A percentile compares a stretch with the other conserved stretches of the same genome.
Conservation (phyloP, 2,329 filamentous ascomycete genomes). For the Setomelanomma holmii region DNA sequence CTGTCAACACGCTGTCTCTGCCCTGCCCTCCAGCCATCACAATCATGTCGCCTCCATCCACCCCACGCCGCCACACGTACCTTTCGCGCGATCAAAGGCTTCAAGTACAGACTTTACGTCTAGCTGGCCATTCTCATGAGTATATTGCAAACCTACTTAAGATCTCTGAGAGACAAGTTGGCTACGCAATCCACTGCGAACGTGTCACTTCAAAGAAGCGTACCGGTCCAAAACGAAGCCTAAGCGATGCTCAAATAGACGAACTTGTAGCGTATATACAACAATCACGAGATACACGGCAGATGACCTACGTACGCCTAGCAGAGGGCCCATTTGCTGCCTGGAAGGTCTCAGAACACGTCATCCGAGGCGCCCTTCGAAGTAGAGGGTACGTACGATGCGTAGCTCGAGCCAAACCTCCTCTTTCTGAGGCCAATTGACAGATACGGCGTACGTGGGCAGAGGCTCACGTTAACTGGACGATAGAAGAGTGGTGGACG, state of each 20-base stretch:
- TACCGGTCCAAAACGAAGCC: neutral
- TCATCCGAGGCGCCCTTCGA: neutral
- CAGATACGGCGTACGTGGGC: conserved; percentile 3
- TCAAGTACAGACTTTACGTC: neutral
- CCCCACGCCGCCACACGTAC: neutral
- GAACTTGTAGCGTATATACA: neutral
- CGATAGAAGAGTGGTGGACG: neutral
- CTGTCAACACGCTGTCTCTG: neutral
- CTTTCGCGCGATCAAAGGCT: neutral
- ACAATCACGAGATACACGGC: neutral
- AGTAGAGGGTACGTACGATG: conserved; percentile 3
- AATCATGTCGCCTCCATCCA: neutral
- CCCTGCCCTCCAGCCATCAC: neutral
- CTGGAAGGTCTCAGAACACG: conserved; percentile 3
- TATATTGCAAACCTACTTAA: neutral
- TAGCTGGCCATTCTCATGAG: neutral
- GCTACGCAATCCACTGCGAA: neutral
- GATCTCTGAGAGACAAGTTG: neutral
- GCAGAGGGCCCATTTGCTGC: neutral
- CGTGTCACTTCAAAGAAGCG: neutral
- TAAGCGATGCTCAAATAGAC: neutral
- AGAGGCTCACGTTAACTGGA: conserved; percentile 4
- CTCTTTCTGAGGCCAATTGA: conserved; percentile 1
- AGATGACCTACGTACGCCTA: neutral
- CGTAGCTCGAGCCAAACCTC: conserved; percentile 8